phyloP scores from a whole-genome alignment of 805 yeast species.

The Kodamaea nitidulidarum region DNA sequence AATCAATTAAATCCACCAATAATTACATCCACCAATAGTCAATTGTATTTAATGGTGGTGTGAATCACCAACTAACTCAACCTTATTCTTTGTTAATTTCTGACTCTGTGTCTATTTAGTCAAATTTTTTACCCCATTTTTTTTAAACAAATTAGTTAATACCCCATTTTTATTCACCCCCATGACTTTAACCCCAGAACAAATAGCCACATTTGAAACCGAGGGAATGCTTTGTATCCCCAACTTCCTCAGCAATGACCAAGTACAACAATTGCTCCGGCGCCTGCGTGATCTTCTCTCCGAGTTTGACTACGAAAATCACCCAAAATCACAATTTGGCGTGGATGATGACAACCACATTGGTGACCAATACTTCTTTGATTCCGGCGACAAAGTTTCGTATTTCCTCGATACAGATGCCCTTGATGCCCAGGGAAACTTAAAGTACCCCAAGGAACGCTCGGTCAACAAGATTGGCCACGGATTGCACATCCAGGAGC shows the following conservation, averaged over 20 bases:
- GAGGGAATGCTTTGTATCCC: constrained; percentile 65
- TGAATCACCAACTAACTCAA: no score
- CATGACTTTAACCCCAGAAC: no score
- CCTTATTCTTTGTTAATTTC: no score
- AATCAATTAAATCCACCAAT: no score
- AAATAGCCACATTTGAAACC: constrained; percentile 43
- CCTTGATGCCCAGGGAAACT: constrained; percentile 48
- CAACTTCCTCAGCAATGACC: constrained; percentile 44
- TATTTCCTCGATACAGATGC: constrained; percentile 74
- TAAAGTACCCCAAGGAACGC: constrained; percentile 47
- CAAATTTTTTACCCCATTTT: no score
- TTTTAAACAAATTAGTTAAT: no score
- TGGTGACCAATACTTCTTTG: constrained; percentile 69
- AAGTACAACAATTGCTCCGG: constrained; percentile 36
- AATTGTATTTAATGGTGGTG: no score
- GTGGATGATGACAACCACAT: constrained; percentile 58
- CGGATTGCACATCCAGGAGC: constrained; percentile 59
- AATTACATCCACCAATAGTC: no score
- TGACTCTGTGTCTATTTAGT: no score
- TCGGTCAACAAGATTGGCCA: constrained; percentile 80
- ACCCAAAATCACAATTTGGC: constrained; percentile 68
- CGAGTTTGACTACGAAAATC: constrained; percentile 49
- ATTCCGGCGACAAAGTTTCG: constrained; percentile 63
- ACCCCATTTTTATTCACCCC: no score
- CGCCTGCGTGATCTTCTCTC: constrained; percentile 44